Percentiles rank a stretch among this genome's conserved stretches.
Evolutionary conservation across 176 grass and related monocot species (phyloP).

Genomic region (Aegilops longissima): DNA sequence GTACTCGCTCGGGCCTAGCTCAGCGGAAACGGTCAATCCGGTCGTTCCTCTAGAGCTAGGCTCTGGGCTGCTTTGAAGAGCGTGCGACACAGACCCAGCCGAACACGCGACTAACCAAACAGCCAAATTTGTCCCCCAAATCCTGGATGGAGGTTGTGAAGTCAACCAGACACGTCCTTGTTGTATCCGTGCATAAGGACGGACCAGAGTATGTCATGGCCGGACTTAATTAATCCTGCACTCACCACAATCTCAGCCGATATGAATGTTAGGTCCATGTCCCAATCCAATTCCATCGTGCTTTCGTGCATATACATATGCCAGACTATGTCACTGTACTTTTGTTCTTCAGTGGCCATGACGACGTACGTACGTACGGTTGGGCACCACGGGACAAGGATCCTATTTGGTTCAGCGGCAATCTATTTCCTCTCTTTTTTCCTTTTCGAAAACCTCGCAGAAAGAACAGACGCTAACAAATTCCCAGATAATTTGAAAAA

Average conservation of each 20-base stretch:
- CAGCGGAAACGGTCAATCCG: too few species aligned
- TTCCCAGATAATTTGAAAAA: background rate
- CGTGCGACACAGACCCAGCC: too few species aligned
- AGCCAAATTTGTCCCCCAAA: too few species aligned
- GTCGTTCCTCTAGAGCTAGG: too few species aligned
- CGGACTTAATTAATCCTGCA: background rate
- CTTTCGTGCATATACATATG: too few species aligned
- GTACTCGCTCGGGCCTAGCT: too few species aligned
- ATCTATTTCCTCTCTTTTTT: background rate
- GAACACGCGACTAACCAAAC: too few species aligned
- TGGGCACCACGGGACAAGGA: background rate
- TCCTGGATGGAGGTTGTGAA: too few species aligned
- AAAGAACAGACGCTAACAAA: background rate
- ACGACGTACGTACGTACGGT: background rate
- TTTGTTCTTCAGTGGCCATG: background rate
- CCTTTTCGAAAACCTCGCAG: background rate
- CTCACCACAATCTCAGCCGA: background rate
- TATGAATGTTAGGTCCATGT: background rate
- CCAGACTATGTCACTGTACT: background rate
- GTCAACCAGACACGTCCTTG: too few species aligned
- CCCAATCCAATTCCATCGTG: too few species aligned
- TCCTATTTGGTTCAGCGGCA: background rate
- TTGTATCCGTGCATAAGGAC: background rate
- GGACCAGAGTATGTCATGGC: background rate
- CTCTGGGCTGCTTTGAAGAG: too few species aligned